Evolutionary conservation across 2,329 filamentous ascomycete species (phyloP).

Genomic region (Macroventuria anomochaeta): DNA sequence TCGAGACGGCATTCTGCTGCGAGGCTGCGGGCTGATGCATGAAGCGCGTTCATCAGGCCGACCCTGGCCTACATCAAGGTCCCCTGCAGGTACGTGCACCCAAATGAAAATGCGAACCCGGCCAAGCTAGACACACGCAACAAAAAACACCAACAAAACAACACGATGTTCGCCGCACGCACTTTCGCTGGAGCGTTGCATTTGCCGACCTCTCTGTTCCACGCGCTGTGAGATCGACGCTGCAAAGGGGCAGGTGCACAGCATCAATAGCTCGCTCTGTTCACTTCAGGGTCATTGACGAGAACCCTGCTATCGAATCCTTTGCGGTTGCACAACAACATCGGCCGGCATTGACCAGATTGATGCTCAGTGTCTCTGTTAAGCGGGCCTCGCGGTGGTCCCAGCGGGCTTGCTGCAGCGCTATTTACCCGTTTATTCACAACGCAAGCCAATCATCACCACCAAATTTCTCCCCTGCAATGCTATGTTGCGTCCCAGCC

Average conservation of each 20-base stretch:
- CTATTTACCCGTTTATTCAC: conserved; percentile 46
- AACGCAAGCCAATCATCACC: conserved; percentile 32
- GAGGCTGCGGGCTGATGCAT: conserved; percentile 20
- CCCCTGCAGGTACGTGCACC: conserved; percentile 24
- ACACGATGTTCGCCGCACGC: conserved; percentile 15
- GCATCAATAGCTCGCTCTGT: conserved; percentile 13
- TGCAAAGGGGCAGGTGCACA: conserved; percentile 9
- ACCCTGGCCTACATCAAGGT: conserved; percentile 21
- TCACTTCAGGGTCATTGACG: conserved; percentile 8
- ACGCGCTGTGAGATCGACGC: conserved; percentile 12
- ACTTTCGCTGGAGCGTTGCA: conserved; percentile 7
- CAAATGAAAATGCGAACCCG: conserved; percentile 25
- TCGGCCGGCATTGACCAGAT: conserved; percentile 32
- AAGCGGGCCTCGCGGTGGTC: conserved; percentile 15
- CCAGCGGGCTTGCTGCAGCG: conserved; percentile 31
- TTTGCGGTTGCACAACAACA: conserved; percentile 28
- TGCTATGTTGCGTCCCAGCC: conserved; percentile 42
- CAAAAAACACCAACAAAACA: conserved; percentile 23
- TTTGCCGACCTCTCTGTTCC: background rate
- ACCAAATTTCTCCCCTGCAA: conserved; percentile 31
- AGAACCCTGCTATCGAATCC: conserved; percentile 22
- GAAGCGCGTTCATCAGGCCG: conserved; percentile 22
- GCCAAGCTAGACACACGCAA: conserved; percentile 24
- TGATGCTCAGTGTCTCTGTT: conserved; percentile 25
- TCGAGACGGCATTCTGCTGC: conserved; percentile 16